Conservation (phyloP, 129 eudicot species). For the Flaveria bidentis region DNA sequence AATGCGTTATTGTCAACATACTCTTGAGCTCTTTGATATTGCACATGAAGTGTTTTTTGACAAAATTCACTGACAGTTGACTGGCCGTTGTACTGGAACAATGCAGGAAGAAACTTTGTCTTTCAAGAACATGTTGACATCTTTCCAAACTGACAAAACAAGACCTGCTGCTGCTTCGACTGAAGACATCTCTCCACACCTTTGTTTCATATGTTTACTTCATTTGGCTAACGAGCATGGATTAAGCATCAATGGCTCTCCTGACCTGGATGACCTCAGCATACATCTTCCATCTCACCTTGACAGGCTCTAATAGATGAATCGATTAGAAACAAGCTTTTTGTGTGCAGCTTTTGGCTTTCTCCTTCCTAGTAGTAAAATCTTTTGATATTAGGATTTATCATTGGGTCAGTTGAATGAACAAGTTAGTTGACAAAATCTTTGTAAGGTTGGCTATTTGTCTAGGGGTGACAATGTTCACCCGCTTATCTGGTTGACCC, state of each 20-base stretch:
- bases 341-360: conserved; percentile 20
- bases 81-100: conserved; percentile 7
- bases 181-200: conserved; percentile 65
- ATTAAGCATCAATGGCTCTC: conserved; percentile 49
- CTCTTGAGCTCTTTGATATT: not conserved
- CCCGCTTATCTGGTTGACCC: not conserved
- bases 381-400: not conserved
- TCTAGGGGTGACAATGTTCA: not conserved
- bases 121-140: conserved; percentile 54
- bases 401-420: conserved; percentile 17
- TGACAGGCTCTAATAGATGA: not conserved
- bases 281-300: conserved; percentile 39
- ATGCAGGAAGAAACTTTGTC: conserved; percentile 54
- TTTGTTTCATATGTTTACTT: conserved; percentile 69
- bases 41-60: not conserved
- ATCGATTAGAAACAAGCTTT: not conserved
- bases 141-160: conserved; percentile 40
- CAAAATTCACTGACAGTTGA: conserved; percentile 2
- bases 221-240: conserved; percentile 85
- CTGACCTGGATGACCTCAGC: conserved; percentile 58
- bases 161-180: conserved; percentile 48
- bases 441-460: not conserved
- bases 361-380: not conserved
- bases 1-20: no score
- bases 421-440: not conserved